Evolutionary conservation across 768 basidiomycete genomes (phyloP), one percentile per base, ranked within the genome.

Genomic region (Rhizopogon vinicolor): DNA sequence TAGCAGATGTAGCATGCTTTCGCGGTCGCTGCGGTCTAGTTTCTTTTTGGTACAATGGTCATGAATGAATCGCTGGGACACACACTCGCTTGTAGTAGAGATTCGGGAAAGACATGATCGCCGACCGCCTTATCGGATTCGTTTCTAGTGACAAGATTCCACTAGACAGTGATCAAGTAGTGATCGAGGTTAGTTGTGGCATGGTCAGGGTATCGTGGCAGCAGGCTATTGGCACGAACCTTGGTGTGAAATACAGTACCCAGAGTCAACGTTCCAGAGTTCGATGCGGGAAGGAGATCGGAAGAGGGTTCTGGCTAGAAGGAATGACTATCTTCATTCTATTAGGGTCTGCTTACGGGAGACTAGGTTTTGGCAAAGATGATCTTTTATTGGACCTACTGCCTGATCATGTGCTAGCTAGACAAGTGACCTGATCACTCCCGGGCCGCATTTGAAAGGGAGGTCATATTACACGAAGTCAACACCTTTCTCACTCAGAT

Each of bases 11-110:
- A 91, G 65, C 91, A 97, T 16, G 87, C 78, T 68, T 83, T 87
- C 7, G 86, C 73, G 1, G 93, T 93, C 33, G 79, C 92, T 52
- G 85, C 83, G 42, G 86, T 83, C 92, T 95, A 67, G 19, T 44
- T 51, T 42, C 48, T 52, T 37, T 25, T 41, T 25, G 14, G 39
- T 35, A 22, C 16, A 48, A 42, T 42, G 28, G 49, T 44, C 51
- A 40, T 55, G 19, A 52, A 58, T 53, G 51, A 18, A 48, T 5
- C 10, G 25, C 5, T 45, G 35, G 28, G 25, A 77, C 83, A 76
- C 69, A 93, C 69, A 93, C 92, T 62, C 93, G 83, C 71, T 91
- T 91, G 74, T 93, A 94, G 73, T 95, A 97, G 43, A 92, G 64
- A 68, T 97, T 96, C 33, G 78, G 77, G 73, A 91, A 88, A 42